Base-by-base conservation (phyloP, 2,329 filamentous ascomycete genomes). In the Diaporthe eres region DNA sequence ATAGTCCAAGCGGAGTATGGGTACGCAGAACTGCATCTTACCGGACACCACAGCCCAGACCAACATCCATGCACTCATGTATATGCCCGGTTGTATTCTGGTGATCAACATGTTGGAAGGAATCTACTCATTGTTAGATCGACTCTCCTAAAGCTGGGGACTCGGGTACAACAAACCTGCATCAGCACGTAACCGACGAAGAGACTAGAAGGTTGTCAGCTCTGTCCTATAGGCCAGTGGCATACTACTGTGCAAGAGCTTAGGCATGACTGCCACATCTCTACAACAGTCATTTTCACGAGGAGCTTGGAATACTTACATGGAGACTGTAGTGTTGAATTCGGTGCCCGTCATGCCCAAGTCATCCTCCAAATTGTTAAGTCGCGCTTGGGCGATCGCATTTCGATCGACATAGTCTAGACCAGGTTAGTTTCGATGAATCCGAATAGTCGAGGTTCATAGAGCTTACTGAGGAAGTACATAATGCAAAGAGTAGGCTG, bases 81-180 rank as follows among this genome's bases (percentile, higher is more conserved):
- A 81, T 37, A 81, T 63, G 1, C 81, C 81, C n/a, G 82, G 81
- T 0, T 81, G 79, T 0, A 82, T 82, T 1, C 83, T 84, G 65
- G 84, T 86, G 70, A 88, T 81, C 57, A 88, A 82, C 76, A 88
- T 82, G 76, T 88, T 88, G 1, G 84, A 86, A 0, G 87, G 87
- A 4, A 89, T 79, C 76, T 67, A 28, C 0, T 19, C 13, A 34
- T 51, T 28, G 22, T 68, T 28, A 68, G 47, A 2, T 8, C 7
- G 13, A 13, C 13, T 25, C 7, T 13, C 12, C 13, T 51, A 6
- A 28, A 15, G 6, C 4, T 3, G 31, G n/a, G 2, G 1, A 7
- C n/a, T 25, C 22, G 4, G 8, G 13, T 0, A 0, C 4, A 22
- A 42, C 65, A 5, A 39, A 68, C 65, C 65, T 87, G 85, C 80